These are phyloP conservation scores for Brassica juncea DNA, from an alignment of 345 rosid genomes.

Conservation along the genomic window DNA sequence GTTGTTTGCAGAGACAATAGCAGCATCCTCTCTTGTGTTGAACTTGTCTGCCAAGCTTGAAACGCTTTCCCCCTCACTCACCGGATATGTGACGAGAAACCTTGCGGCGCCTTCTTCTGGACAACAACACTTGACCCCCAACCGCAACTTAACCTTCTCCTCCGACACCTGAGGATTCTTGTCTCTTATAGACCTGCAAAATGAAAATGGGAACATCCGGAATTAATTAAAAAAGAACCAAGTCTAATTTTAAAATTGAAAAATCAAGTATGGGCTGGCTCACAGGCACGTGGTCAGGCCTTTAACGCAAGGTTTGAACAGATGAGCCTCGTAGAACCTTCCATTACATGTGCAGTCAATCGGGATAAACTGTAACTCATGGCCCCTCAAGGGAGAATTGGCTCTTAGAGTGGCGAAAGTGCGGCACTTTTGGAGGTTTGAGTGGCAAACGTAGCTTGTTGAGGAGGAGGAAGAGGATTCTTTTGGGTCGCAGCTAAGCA, in stretches of 20 bases:
- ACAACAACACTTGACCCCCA: conserved; percentile 72
- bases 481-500: conserved; percentile 52
- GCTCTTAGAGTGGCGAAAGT: conserved; percentile 64
- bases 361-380: conserved; percentile 59
- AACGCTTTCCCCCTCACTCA: conserved; percentile 55
- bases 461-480: conserved; percentile 44
- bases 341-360: conserved; percentile 64
- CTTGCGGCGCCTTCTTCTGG: conserved; percentile 43
- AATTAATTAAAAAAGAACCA: neutral
- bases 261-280: neutral
- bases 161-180: conserved; percentile 56
- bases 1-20: conserved; percentile 60
- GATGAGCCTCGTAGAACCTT: conserved; percentile 55
- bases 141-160: conserved; percentile 43
- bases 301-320: conserved; percentile 48
- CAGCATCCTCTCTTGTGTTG: conserved; percentile 60
- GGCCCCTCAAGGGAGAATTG: conserved; percentile 54
- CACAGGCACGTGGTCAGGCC: conserved; percentile 69
- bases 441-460: conserved; percentile 47
- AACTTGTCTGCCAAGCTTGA: conserved; percentile 56
- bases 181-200: conserved; percentile 49
- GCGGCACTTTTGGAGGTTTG: conserved; percentile 44
- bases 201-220: neutral
- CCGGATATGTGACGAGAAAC: conserved; percentile 64
- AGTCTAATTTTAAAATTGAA: neutral